A percentile compares a stretch with the other conserved stretches of the same genome.
phyloP scores from a whole-genome alignment of 2,329 filamentous ascomycete genomes.

The Monosporascus sp. region DNA sequence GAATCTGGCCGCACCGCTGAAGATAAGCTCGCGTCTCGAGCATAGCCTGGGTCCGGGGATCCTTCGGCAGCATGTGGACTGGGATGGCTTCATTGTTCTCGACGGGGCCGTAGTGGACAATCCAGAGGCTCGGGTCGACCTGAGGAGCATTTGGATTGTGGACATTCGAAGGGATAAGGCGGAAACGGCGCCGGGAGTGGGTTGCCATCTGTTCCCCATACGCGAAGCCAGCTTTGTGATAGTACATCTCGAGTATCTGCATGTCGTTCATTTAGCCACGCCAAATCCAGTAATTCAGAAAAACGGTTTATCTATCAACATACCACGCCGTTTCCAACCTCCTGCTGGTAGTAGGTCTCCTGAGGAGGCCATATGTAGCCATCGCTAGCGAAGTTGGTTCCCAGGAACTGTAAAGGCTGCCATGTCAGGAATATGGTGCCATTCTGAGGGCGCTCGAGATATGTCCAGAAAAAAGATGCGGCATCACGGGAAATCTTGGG shows the following conservation, averaged over 20 bases:
- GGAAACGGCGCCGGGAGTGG: constrained; percentile 80
- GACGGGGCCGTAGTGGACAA: constrained; percentile 81
- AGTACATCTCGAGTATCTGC: constrained; percentile 82
- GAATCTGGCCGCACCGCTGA: constrained; percentile 72
- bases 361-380: constrained; percentile 86
- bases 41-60: constrained; percentile 53
- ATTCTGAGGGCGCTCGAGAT: constrained; percentile 75
- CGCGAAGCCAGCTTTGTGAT: constrained; percentile 75
- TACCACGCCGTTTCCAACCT: constrained; percentile 58
- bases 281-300: too few relatives aligned
- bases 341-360: constrained; percentile 71
- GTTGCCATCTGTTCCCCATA: constrained; percentile 68
- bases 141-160: constrained; percentile 63
- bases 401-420: constrained; percentile 71
- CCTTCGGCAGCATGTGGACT: constrained; percentile 58
- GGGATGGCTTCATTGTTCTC: constrained; percentile 71
- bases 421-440: constrained; percentile 81
- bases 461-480: constrained; percentile 89
- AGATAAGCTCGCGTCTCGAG: constrained; percentile 59
- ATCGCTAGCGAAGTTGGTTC: constrained; percentile 77
- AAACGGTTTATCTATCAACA: constrained; percentile 13
- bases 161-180: constrained; percentile 67
- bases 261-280: background rate
- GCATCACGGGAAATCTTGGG: constrained; percentile 80
- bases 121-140: constrained; percentile 78